Evolutionary conservation across 176 grass and related monocot genomes (phyloP), one percentile per base, ranked within the genome.

Genomic region (Triticum turgidum): DNA sequence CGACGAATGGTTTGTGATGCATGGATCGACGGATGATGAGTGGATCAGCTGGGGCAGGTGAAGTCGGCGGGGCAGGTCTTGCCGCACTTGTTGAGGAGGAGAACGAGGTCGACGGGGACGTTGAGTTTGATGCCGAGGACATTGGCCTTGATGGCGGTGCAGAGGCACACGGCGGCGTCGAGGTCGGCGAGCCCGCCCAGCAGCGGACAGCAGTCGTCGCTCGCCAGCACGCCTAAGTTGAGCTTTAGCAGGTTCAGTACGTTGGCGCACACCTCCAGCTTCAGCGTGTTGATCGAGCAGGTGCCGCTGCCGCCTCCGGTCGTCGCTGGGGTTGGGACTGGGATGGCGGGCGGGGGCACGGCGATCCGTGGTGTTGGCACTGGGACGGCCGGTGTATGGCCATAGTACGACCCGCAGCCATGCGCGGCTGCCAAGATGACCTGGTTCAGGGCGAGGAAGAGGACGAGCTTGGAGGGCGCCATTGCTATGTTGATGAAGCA

Each of bases 11-110:
- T 4, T 69, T 69, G 33, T 20, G 32, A 25, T 4, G 24, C 21
- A 58, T 78, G 1, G 15, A 71, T 73, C 49, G 0, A 12, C 1
- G 44, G 3, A 47, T 47, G 44, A 47, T 47, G 44, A 11, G 11
- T 47, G 44, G n/a, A 21, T 77, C 13, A 45, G 67, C 41, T 24
- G 4, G 92, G 64, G 86, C 92, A 92, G 18, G 83, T 85, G 89
- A 92, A 97, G 77, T 85, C 88, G 2, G 88, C 24, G 0, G 92
- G 94, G 45, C 77, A 84, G 8, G 45, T 69, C 80, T 97, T 94
- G 54, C 84, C 81, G 58, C 94, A 97, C 79, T 83, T 75, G 84
- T 97, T 92, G 84, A 97, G 65, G 82, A 97, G 76, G 38, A 94
- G 58, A 7, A 51, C 22, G 29, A 94, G 90, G 78, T 92, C 88